These are phyloP conservation scores for Penicillium sp. DNA, from an alignment of 2,329 filamentous ascomycete species.

Conservation along the genomic window DNA sequence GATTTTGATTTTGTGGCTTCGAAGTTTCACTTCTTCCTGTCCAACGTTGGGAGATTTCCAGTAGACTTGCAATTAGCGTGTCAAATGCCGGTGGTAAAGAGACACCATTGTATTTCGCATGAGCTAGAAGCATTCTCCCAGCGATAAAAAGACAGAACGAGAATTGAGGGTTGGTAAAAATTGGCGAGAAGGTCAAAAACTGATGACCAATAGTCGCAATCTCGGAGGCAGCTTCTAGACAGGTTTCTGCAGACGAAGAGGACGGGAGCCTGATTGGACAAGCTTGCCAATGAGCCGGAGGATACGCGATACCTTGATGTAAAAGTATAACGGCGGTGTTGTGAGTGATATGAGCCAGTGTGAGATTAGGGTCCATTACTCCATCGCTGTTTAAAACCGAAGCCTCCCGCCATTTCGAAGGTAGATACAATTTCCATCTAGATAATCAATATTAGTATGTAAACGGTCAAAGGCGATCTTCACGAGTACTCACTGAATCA, in stretches of 20 bases:
- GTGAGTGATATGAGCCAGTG: slow-evolving; percentile 57
- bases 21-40: slow-evolving; percentile 33
- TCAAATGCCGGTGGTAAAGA: slow-evolving; percentile 41
- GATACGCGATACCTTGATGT: slow-evolving; percentile 56
- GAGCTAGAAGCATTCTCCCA: slow-evolving; percentile 49
- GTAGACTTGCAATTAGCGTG: slow-evolving; percentile 41
- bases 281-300: slow-evolving; percentile 38
- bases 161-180: slow-evolving; percentile 45
- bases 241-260: slow-evolving; percentile 57
- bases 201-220: slow-evolving; percentile 51
- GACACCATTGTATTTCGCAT: slow-evolving; percentile 42
- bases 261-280: slow-evolving; percentile 50
- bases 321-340: slow-evolving; percentile 58
- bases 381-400: slow-evolving; percentile 42
- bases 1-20: slow-evolving; percentile 18
- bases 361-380: slow-evolving; percentile 57
- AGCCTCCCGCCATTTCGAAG: slow-evolving; percentile 40
- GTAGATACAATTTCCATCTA: slow-evolving; percentile 40
- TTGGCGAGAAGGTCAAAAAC: slow-evolving; percentile 48
- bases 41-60: slow-evolving; percentile 49
- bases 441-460: neutral
- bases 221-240: slow-evolving; percentile 54
- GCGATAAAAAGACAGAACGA: slow-evolving; percentile 57
- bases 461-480: neutral
- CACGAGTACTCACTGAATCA: slow-evolving; percentile 34